phyloP scores from a whole-genome alignment of 2,329 filamentous ascomycete genomes.

The Ophiostoma himal-ulmi region DNA sequence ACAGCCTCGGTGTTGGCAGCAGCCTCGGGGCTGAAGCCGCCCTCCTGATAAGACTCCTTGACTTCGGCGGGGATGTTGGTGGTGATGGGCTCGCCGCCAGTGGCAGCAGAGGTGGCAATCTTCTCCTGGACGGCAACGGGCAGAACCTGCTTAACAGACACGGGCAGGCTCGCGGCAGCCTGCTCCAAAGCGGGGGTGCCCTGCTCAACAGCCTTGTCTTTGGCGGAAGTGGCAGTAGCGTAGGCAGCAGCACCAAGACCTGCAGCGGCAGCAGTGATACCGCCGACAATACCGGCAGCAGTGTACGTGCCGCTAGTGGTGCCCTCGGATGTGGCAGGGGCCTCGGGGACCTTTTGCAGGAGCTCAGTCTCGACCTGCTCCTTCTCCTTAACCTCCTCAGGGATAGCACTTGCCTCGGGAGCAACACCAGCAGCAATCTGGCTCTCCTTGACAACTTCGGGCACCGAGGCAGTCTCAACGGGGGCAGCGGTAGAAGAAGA shows the following conservation, averaged over 20 bases:
- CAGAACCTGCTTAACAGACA: slow-evolving; percentile 47
- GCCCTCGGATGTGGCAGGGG: slow-evolving; percentile 52
- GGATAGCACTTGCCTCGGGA: slow-evolving; percentile 63
- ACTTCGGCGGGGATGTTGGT: slow-evolving; percentile 51
- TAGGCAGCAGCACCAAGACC: slow-evolving; percentile 31
- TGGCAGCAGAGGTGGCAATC: slow-evolving; percentile 40
- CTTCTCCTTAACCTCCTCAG: slow-evolving; percentile 65
- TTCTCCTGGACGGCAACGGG: slow-evolving; percentile 47
- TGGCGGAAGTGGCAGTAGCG: slow-evolving; percentile 32
- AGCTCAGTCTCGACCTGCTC: slow-evolving; percentile 65
- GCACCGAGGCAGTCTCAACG: not conserved
- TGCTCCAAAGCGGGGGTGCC: slow-evolving; percentile 19
- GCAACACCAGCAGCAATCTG: slow-evolving; percentile 58
- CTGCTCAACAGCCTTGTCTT: slow-evolving; percentile 39
- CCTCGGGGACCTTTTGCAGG: slow-evolving; percentile 58
- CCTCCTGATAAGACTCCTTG: slow-evolving; percentile 51
- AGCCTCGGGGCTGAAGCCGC: slow-evolving; percentile 63
- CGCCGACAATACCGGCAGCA: slow-evolving; percentile 20
- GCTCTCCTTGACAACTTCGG: slow-evolving; percentile 44
- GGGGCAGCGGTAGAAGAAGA: not conserved
- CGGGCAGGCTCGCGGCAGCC: slow-evolving; percentile 42
- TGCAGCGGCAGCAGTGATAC: slow-evolving; percentile 37
- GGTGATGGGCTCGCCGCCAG: slow-evolving; percentile 39
- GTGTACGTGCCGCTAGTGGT: slow-evolving; percentile 37
- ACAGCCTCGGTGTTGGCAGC: slow-evolving; percentile 63